Base-by-base conservation (phyloP, 768 basidiomycete genomes). In the Rickenella mellea region DNA sequence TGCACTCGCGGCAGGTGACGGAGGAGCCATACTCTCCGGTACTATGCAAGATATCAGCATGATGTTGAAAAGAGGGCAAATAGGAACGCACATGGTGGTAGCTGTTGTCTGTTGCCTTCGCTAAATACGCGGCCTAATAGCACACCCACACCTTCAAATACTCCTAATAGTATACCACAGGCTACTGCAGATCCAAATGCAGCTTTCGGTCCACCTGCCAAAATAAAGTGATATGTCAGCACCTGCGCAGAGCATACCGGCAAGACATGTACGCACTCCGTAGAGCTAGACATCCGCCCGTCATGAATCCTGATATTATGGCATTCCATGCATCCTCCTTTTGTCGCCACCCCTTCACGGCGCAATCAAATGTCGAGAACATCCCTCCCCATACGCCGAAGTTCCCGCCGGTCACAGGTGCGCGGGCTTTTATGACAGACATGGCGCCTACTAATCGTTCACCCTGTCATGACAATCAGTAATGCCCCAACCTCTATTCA, bases 241-340 rank as follows among this genome's bases (percentile, higher is more conserved):
- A 21, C 17, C 29, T 32, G 25, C 9, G 46, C 47, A 19, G 15
- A 32, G 31, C 15, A 25, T 19, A 46, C 31, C 33, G 17, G 30
- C n/a, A 46, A 30, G 6, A 40, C 10, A 21, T 40, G 17, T 24
- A 80, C 88, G 65, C 62, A 96, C 94, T 89, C 68, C 94, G 76
- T 48, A 86, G 76, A 44, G 94, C 96, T 41, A 97, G 65, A 61
- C 88, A 93, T 42, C 96, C 96, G 63, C 96, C 96, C 8, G 96
- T 98, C 80, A 96, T 76, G 68, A 99, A 99, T 33, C 96, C 96
- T 20, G 92, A 91, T 40, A 96, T 83, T 55, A 99, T 98, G 30
- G 92, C 92, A 58, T 99, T 99, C 92, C 92, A 99, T 40, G 94
- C 87, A 61, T 96, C 93, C 64, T 96, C 92, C 60, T 97, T 96